Conservation (phyloP, 352 stramenopile genomes). For the Globisporangium mamillatum region DNA sequence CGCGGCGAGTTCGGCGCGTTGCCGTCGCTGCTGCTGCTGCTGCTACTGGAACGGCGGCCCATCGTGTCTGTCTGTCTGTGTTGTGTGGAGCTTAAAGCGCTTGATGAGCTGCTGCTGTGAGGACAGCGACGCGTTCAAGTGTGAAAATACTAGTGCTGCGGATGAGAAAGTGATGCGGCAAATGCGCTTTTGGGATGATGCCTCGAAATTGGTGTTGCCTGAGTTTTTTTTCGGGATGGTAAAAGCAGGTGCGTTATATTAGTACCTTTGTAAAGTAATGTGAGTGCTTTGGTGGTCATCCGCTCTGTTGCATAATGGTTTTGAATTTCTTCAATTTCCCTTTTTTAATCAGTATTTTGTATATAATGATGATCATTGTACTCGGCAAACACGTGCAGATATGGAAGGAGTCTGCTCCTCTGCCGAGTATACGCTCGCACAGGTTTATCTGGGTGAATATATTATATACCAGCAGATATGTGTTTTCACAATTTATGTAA, state of each 20-base stretch:
- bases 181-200: neutral
- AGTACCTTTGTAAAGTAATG: neutral
- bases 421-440: neutral
- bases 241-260: neutral
- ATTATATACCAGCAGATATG: neutral
- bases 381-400: neutral
- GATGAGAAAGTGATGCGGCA: neutral
- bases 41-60: constrained; percentile 6
- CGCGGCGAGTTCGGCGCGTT: constrained; percentile 5
- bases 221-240: constrained; percentile 1
- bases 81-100: neutral
- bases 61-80: neutral
- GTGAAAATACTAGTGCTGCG: neutral
- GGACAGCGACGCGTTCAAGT: neutral
- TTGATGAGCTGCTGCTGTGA: neutral
- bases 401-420: neutral
- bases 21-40: constrained; percentile 14
- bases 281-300: neutral
- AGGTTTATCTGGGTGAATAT: neutral
- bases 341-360: neutral
- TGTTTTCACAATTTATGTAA: neutral
- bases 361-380: neutral
- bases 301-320: neutral
- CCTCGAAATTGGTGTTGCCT: neutral
- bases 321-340: neutral